Base-by-base conservation (phyloP, 1,139 yeast genomes). In the Hansenula sp. region DNA sequence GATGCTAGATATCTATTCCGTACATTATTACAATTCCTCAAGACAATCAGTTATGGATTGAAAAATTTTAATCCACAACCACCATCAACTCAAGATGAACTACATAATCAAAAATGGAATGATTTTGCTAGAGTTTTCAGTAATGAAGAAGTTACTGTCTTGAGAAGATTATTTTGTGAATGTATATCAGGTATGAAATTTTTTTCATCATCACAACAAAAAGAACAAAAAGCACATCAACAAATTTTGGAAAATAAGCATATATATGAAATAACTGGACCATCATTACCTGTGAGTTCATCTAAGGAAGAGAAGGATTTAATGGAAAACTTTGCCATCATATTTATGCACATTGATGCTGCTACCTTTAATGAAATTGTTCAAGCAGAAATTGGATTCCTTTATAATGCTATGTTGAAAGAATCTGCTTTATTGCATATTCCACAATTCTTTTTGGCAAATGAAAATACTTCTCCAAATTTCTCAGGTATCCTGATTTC, bases 301-400 rank as follows among this genome's bases (percentile, higher is more conserved):
- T 82, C 95, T 1, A 89, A 88, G 51, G 97, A 90, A 56, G 97
- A 90, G 47, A 89, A 92, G 53, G 98, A 94, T 52, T 69, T 90
- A 45, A 89, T 92, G 96, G 98, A 94, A 59, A 84, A 90, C 2
- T 81, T 94, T 59, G 97, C 97, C 0, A 85, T 96, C 2, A 87
- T 92, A 51, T 94, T 88, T 61, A 87, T 89, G 53, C 96, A 89
- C 59, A 76, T 94, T 42, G 99, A 94, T 56, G 94, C 96, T 18
- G 92, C 97, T 1, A 86, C 97, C 2, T 94, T 94, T 61, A 90
- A 88, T 59, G 99, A 94, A 62, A 83, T 92, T 49, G 83, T 90
- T 10, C 87, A 82, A 46, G 73, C 82, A 3, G 96, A 92, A 59
- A 71, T 92, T 44, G 86, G 83, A 19, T 80, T 77, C 51, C 68